phyloP scores from a whole-genome alignment of 73 alveolate species.

The Halteria grandinella region DNA sequence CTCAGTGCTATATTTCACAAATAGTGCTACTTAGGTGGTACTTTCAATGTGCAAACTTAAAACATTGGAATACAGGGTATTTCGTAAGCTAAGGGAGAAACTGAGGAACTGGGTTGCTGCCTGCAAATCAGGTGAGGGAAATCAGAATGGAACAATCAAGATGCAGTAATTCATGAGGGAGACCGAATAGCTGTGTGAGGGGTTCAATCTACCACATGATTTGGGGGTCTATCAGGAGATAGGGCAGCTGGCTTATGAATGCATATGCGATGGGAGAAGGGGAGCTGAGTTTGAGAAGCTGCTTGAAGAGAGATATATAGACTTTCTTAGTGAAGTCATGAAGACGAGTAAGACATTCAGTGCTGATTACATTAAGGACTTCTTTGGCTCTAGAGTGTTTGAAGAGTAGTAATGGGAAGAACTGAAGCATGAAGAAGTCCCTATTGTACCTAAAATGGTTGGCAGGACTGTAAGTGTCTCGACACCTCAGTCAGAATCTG shows the following conservation, averaged over 20 bases:
- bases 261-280: constrained; percentile 46
- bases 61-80: constrained; percentile 90
- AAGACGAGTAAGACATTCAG: background rate
- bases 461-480: too few relatives aligned
- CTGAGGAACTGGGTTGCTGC: too few relatives aligned
- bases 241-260: constrained; percentile 73
- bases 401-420: too few relatives aligned
- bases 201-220: constrained; percentile 71
- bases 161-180: constrained; percentile 59
- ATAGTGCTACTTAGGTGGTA: constrained; percentile 8
- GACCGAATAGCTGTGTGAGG: constrained; percentile 37
- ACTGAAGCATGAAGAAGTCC: too few relatives aligned
- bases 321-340: constrained; percentile 60
- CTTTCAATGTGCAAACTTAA: constrained; percentile 83
- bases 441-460: too few relatives aligned
- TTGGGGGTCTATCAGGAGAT: constrained; percentile 50
- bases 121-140: too few relatives aligned
- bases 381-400: too few relatives aligned
- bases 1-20: constrained; percentile 81
- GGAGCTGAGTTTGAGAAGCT: background rate
- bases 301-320: constrained; percentile 66
- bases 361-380: too few relatives aligned
- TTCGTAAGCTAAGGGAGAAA: constrained; percentile 91
- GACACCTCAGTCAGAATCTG: too few relatives aligned
- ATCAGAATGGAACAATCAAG: background rate